Evolutionary conservation across 2,329 filamentous ascomycete genomes (phyloP).

Genomic region (Pezicula carpinea): DNA sequence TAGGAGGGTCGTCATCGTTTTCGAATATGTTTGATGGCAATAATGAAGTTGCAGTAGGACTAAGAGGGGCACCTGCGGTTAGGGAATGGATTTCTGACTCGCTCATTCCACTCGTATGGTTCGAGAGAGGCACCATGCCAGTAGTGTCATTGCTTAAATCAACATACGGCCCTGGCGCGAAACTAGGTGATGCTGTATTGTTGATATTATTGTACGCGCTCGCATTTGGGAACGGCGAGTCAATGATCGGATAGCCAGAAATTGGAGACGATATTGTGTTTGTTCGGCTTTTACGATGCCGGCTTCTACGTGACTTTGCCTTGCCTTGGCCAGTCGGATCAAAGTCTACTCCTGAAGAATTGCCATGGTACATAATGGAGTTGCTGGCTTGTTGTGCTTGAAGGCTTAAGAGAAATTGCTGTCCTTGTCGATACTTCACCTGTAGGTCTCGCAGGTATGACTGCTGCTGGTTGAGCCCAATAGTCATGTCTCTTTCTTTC

Average conservation of each 20-base stretch:
- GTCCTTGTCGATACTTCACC: slow-evolving; percentile 14
- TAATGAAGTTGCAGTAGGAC: slow-evolving; percentile 69
- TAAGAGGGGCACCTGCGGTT: slow-evolving; percentile 65
- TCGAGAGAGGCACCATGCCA: slow-evolving; percentile 23
- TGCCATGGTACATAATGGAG: slow-evolving; percentile 26
- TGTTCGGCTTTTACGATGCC: slow-evolving; percentile 35
- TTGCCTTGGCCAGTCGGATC: slow-evolving; percentile 24
- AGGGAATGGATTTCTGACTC: slow-evolving; percentile 59
- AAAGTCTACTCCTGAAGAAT: slow-evolving; percentile 30
- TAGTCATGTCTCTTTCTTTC: slow-evolving; percentile 20
- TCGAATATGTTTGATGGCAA: slow-evolving; percentile 63
- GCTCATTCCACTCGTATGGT: slow-evolving; percentile 41
- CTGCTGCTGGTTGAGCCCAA: slow-evolving; percentile 16
- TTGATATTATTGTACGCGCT: slow-evolving; percentile 38
- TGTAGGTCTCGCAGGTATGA: slow-evolving; percentile 22
- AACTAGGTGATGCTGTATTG: slow-evolving; percentile 40
- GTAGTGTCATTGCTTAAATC: slow-evolving; percentile 24
- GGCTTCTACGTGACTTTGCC: slow-evolving; percentile 31
- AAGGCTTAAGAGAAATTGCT: slow-evolving; percentile 9
- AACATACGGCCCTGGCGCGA: slow-evolving; percentile 45
- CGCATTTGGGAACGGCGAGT: slow-evolving; percentile 30
- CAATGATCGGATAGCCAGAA: slow-evolving; percentile 23
- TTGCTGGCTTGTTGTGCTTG: slow-evolving; percentile 21
- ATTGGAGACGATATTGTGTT: slow-evolving; percentile 29
- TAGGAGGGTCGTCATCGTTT: slow-evolving; percentile 58